Conservation (phyloP, 768 basidiomycete species). For the Leccinum subgranulosum region DNA sequence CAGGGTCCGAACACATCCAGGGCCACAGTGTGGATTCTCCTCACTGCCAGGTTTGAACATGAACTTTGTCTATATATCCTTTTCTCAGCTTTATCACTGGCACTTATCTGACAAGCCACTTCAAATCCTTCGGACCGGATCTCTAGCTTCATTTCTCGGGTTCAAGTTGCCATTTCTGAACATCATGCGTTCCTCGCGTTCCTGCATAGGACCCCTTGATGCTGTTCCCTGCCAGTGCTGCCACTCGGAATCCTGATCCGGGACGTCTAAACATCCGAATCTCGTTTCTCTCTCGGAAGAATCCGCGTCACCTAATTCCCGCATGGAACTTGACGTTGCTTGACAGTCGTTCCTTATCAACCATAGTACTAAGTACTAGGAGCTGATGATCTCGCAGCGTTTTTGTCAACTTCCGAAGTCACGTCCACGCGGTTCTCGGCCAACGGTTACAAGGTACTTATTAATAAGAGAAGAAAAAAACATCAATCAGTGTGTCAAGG, state of each 20-base stretch:
- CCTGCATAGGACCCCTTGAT: neutral
- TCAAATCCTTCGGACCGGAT: neutral
- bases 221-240: too few species aligned
- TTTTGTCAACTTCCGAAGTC: neutral
- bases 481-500: neutral
- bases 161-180: neutral
- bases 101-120: neutral
- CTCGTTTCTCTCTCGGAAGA: neutral
- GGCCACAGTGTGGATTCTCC: neutral
- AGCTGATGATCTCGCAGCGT: neutral
- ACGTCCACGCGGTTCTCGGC: neutral
- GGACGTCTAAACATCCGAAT: too few species aligned
- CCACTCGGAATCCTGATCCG: neutral
- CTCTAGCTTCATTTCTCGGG: neutral
- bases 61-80: neutral
- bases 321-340: neutral
- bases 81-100: neutral
- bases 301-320: neutral
- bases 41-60: neutral
- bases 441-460: neutral
- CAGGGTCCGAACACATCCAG: neutral
- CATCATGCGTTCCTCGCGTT: neutral
- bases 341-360: neutral
- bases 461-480: neutral
- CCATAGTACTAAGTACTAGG: neutral